These are phyloP conservation scores for Ceratocystis alfenasii DNA, from an alignment of 2,329 filamentous ascomycete species.

Conservation along the genomic window DNA sequence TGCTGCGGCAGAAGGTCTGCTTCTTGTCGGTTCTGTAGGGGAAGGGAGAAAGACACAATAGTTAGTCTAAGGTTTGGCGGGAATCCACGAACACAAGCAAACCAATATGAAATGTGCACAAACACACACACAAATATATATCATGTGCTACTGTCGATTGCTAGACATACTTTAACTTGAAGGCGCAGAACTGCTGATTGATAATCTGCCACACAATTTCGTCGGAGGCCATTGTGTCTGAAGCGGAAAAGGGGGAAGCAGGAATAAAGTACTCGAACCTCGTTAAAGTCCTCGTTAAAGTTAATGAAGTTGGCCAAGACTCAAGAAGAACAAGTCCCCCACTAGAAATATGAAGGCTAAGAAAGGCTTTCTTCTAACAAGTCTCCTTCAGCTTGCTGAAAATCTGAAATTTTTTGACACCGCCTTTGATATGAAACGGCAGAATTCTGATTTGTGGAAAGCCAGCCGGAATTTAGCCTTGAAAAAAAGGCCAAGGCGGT, in stretches of 20 bases:
- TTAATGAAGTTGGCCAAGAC: too few relatives aligned
- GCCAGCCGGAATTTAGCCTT: constrained; percentile 18
- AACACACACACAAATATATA: not conserved
- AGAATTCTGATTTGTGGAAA: constrained; percentile 17
- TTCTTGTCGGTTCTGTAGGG: constrained; percentile 61
- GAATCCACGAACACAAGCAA: not conserved
- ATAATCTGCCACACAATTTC: constrained; percentile 97
- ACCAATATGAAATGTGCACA: not conserved
- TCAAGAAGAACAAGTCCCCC: constrained; percentile 5
- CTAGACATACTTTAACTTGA: constrained; percentile 68
- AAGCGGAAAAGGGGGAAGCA: not conserved
- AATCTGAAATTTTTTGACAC: constrained; percentile 23
- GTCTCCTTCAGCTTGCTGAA: constrained; percentile 15
- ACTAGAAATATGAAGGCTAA: constrained; percentile 13
- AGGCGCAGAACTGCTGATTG: constrained; percentile 88
- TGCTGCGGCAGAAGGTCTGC: constrained; percentile 91
- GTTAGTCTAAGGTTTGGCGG: not conserved
- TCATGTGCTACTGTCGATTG: not conserved
- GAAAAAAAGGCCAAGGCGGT: constrained; percentile 9
- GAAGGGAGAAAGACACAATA: not conserved
- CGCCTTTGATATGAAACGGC: constrained; percentile 20
- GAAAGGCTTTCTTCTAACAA: constrained; percentile 3
- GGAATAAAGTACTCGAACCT: not conserved
- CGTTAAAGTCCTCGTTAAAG: not conserved
- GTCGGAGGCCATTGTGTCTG: constrained; percentile 64